Percentiles rank a stretch among this genome's conserved stretches.
Conservation (phyloP, 768 basidiomycete species). For the Rhizopogon rudus region DNA sequence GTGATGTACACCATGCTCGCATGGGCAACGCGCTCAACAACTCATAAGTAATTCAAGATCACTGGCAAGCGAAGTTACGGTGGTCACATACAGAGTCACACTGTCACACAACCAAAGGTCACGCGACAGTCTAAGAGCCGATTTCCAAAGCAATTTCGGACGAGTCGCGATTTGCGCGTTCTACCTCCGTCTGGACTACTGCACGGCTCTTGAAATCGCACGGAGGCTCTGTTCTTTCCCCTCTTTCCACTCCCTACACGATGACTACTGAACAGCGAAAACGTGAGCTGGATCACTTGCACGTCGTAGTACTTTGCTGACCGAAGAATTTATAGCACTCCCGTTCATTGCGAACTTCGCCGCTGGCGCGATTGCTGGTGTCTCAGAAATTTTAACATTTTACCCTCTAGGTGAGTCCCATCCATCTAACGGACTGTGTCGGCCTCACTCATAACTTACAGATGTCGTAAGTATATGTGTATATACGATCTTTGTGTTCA, state of each 20-base stretch:
- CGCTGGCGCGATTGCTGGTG: constrained; percentile 94
- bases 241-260: neutral
- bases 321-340: constrained; percentile 48
- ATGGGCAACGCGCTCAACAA: constrained; percentile 20
- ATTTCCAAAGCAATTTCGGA: too few species aligned
- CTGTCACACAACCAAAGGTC: neutral
- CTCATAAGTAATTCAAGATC: constrained; percentile 1
- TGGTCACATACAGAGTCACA: constrained; percentile 7
- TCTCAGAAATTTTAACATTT: constrained; percentile 78
- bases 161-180: neutral
- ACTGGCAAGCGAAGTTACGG: constrained; percentile 10
- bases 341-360: constrained; percentile 88
- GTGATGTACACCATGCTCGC: constrained; percentile 82
- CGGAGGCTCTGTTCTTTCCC: neutral
- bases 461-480: constrained; percentile 71
- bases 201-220: neutral
- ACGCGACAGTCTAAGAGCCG: neutral
- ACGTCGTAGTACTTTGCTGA: constrained; percentile 4
- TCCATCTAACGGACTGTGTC: neutral
- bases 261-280: constrained; percentile 29
- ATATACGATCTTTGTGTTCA: neutral
- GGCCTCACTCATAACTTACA: constrained; percentile 23
- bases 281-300: constrained; percentile 16
- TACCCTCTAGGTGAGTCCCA: constrained; percentile 78
- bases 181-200: constrained; percentile 1